phyloP scores from a whole-genome alignment of 2,329 filamentous ascomycete genomes.

The Myriosclerotinia scirpicola region DNA sequence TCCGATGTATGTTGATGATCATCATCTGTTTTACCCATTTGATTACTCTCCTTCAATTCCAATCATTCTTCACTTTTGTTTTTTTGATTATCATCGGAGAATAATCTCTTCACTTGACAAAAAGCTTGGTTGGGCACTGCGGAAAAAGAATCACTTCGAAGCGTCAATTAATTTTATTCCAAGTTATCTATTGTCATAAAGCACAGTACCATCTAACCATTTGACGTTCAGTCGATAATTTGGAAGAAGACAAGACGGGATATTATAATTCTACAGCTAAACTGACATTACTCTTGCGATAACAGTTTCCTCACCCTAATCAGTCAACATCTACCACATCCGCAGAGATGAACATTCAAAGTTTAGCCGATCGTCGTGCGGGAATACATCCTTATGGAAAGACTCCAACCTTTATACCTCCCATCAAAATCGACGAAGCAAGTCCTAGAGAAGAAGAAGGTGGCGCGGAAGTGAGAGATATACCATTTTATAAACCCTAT shows the following conservation, averaged over 20 bases:
- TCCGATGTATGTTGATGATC: slow-evolving; percentile 10
- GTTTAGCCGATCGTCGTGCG: slow-evolving; percentile 19
- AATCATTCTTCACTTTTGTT: not conserved
- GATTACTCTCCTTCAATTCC: not conserved
- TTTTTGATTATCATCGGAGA: slow-evolving; percentile 12
- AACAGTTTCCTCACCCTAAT: slow-evolving; percentile 23
- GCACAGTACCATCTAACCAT: not conserved
- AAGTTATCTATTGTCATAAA: not conserved
- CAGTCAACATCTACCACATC: slow-evolving; percentile 9
- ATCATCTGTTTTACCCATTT: not conserved
- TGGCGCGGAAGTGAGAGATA: slow-evolving; percentile 34
- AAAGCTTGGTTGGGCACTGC: not conserved
- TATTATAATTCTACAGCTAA: not conserved
- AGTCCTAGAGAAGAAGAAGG: slow-evolving; percentile 18
- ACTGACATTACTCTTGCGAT: slow-evolving; percentile 15
- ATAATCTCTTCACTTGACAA: not conserved
- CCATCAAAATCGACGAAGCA: slow-evolving; percentile 19
- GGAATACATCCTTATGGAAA: slow-evolving; percentile 8
- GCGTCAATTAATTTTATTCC: not conserved
- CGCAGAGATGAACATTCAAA: slow-evolving; percentile 21
- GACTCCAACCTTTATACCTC: slow-evolving; percentile 12
- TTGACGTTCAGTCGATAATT: not conserved
- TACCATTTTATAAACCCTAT: slow-evolving; percentile 30
- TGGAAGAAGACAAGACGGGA: not conserved
- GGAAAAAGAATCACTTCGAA: not conserved